Base-by-base conservation (phyloP, 768 basidiomycete species). In the Kwoniella sp. region DNA sequence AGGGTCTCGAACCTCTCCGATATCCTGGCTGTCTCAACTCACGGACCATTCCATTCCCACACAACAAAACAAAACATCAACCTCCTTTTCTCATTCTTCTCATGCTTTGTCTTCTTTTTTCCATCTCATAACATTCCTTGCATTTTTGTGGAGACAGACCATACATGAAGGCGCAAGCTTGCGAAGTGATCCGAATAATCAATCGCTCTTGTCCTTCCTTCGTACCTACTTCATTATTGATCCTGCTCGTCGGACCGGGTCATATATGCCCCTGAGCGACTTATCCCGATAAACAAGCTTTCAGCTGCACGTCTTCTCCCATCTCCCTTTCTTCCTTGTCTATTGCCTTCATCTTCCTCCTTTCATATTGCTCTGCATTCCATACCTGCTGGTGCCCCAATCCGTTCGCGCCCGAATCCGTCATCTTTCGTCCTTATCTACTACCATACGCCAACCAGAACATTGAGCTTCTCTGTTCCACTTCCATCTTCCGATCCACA, bases 381-480 rank as follows among this genome's bases (percentile, higher is more conserved):
- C 58, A 59, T 45, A 57, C 51, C 59, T 34, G 26, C 7, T 47
- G 30, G 12, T 48, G 17, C 23, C 58, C 28, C 54, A 26, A 45
- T 55, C 57, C 63, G 63, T 59, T 22, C 41, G 56, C 63, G 63
- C 47, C 63, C 63, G 63, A 25, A 53, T 29, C 63, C 63, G 63
- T 65, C 4, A 26, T 28, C 34, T 13, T 22, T 55, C 30, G 29
- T 37, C 12, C 48, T 48, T 37, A 55, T 54, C 34, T 41, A 22
- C 56, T 31, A 34, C 23, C 47, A 20, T 23, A 20, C 20, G 20
- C 47, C 47, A 48, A 20, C 47, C n/a, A n/a, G n/a, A n/a, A n/a
- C n/a, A n/a, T n/a, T n/a, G n/a, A n/a, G n/a, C 20, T 23, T 8
- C 47, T n/a, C 20, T 7, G 23, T 48, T 23, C 15, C n/a, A 31